Percentiles rank a stretch among this genome's conserved stretches.
These are phyloP conservation scores for Solanum medicagineum DNA, from an alignment of 257 asterid species.

Conservation along the genomic window DNA sequence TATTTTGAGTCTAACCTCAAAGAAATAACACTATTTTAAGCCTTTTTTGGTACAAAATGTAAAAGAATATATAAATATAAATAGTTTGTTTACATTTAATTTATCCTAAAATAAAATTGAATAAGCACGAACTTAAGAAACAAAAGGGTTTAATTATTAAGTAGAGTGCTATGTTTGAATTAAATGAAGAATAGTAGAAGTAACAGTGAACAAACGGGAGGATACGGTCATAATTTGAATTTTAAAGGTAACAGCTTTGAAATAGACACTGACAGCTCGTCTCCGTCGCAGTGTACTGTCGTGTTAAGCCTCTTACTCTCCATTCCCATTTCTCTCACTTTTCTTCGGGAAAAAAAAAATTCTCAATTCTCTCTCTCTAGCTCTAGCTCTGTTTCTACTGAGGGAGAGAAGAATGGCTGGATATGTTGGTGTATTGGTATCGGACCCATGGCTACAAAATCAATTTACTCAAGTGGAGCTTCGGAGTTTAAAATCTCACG, in stretches of 20 bases:
- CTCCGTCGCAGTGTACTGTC: constrained; percentile 4
- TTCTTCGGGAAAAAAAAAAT: not conserved
- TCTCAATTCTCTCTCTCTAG: not conserved
- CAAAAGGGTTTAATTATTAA: not conserved
- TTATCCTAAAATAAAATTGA: not conserved
- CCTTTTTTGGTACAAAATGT: no score
- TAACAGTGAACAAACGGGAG: not conserved
- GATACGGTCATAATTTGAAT: not conserved
- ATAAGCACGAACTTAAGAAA: not conserved
- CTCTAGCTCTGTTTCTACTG: no score
- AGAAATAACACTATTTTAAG: no score
- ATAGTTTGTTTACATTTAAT: no score
- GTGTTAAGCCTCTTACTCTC: not conserved
- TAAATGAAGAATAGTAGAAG: not conserved
- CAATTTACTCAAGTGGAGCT: constrained; percentile 13
- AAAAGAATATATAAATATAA: no score
- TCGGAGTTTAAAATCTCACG: constrained; percentile 6
- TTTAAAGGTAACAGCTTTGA: not conserved
- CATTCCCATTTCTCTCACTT: not conserved
- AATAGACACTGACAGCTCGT: constrained; percentile 3
- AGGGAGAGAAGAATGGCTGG: constrained; percentile 2
- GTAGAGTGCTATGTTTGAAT: not conserved
- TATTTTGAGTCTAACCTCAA: no score
- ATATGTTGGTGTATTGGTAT: constrained; percentile 8
- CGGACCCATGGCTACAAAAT: constrained; percentile 15